These are phyloP conservation scores for Raphanus sativus DNA, from an alignment of 345 rosid genomes.

Conservation along the genomic window DNA sequence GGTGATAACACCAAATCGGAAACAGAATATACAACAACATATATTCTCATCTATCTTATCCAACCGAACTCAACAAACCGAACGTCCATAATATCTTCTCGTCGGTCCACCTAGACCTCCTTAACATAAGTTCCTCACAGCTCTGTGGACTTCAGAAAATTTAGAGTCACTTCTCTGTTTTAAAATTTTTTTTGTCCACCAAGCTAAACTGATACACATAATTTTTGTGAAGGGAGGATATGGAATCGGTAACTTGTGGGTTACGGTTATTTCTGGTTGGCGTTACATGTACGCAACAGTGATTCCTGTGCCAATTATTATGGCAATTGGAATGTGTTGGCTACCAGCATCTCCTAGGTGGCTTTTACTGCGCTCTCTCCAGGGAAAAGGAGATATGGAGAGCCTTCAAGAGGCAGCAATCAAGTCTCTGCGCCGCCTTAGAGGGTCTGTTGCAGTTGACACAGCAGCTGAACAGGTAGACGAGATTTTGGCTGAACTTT, in stretches of 20 bases:
- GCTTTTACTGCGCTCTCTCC: slow-evolving; percentile 77
- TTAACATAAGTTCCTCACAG: slow-evolving; percentile 50
- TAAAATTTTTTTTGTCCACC: not conserved
- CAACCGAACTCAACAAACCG: no score
- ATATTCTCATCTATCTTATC: no score
- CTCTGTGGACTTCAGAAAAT: not conserved
- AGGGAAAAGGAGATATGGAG: slow-evolving; percentile 66
- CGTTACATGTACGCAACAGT: slow-evolving; percentile 95
- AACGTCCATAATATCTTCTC: no score
- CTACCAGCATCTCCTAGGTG: slow-evolving; percentile 97
- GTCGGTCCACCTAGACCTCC: no score
- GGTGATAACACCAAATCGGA: no score
- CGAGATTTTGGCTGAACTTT: slow-evolving; percentile 73
- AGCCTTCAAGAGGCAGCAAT: slow-evolving; percentile 7
- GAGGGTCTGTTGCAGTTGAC: slow-evolving; percentile 72
- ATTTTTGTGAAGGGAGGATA: slow-evolving; percentile 71
- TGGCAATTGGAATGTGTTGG: slow-evolving; percentile 98
- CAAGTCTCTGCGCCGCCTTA: slow-evolving; percentile 58
- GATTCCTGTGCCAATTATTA: slow-evolving; percentile 68
- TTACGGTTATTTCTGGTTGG: slow-evolving; percentile 78
- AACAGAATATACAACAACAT: no score
- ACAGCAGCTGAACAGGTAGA: slow-evolving; percentile 66
- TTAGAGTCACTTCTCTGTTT: not conserved
- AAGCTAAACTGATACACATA: not conserved
- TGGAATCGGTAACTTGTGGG: slow-evolving; percentile 83